Base-by-base conservation (phyloP, 1,284 basidiomycete species). In the Puccinia brachypodii region DNA sequence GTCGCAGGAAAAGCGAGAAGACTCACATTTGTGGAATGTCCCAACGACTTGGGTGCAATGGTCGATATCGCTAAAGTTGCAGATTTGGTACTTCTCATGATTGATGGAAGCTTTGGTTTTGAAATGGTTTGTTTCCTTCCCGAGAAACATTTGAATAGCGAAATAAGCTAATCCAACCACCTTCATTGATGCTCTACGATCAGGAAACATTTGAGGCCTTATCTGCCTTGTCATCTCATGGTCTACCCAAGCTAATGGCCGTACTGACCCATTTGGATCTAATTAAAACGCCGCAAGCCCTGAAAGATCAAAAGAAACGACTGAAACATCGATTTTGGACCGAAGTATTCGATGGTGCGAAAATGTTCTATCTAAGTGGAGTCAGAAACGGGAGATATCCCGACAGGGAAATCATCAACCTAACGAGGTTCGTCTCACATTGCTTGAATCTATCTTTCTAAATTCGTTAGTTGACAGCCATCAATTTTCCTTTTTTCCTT, bases 241-340 rank as follows among this genome's bases (percentile, higher is more conserved):
- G 97, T 50, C 96, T 99, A 87, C 97, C 97, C 3, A 99, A 99
- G 89, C 94, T 99, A 85, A 95, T 99, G 83, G 96, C 96, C 82
- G 89, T 99, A 77, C 91, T 99, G 62, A 94, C 95, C 31, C 97
- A 99, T 87, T 91, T 99, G 66, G 97, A 99, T 87, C 91, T 99
- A 83, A 94, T 99, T 85, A 98, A 98, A 89, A 97, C 96, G 86
- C 90, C 93, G 8, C 90, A 92, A 0, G 92, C 92, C 0, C 90
- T 98, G 71, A 93, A 93, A 83, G 91, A 92, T 72, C 96, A 95
- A 76, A 99, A 99, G 89, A 98, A 98, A 86, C 88, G 92, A 0
- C 90, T 99, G 68, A 99, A 99, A 88, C 96, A 95, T 87, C 93
- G 97, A n/a, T 99, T 99, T 88, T 99, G 97, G 96, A 95, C 96